Evolutionary conservation across 768 basidiomycete species (phyloP), one percentile per base, ranked within the genome.

Genomic region (Porpolomopsis calyptriformis): DNA sequence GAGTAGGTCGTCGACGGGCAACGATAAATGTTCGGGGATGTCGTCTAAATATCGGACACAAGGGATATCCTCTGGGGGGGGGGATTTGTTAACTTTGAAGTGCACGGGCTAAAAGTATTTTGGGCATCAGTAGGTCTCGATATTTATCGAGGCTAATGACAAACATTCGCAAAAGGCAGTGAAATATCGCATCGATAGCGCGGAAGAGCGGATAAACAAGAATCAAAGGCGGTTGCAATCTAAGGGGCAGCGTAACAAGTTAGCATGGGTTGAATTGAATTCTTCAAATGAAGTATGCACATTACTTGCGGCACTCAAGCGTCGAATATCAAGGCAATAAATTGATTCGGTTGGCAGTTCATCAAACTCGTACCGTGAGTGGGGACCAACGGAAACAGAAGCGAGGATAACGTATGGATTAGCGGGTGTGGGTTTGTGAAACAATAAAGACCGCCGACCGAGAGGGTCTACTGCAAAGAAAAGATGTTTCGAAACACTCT

Each of bases 401-500:
- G 78, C 60, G 22, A 91, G 63, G 25, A 85, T 56, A 35, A 89
- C 66, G 49, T 71, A 72, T 0, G 82, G 78, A 4, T 63, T 62
- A 14, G 45, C 41, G 1, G 50, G 31, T 11, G 71, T 72, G 23
- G 83, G 82, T 48, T 61, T 67, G 48, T 84, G 84, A 25, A 87
- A 66, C 5, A 94, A 66, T 5, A 94, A 70, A n/a, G 90, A 92
- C 39, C 91, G 74, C 29, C 90, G 74, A 5, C 90, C 90, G 2
- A 92, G 73, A 2, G 88, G 87, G 61, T 94, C 90, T 44, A 88
- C 72, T 12, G 73, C 83, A 55, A 83, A 90, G 62, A 77, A 85
- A 7, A 94, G 54, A 25, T 60, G 70, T 24, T 64, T 58, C 6
- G 70, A 64, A 37, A 51, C 34, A 43, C 58, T 62, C 80, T 82